Evolutionary conservation across 805 yeast species (phyloP).

Genomic region (Ascoidea tarda): DNA sequence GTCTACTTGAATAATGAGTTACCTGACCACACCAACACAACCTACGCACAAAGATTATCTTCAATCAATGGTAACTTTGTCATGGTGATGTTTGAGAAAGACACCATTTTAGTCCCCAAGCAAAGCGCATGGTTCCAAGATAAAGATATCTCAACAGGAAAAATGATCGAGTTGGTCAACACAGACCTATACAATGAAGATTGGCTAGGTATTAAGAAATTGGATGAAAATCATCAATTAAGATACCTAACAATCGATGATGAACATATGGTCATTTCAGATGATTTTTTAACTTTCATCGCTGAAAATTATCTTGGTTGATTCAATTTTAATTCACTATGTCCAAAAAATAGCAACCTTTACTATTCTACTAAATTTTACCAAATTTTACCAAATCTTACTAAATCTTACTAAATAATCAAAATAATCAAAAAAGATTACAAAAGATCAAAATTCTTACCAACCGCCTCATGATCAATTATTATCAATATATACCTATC

Average conservation of each 20-base stretch:
- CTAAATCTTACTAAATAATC: too few relatives aligned
- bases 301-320: constrained; percentile 27
- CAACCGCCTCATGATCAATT: too few relatives aligned
- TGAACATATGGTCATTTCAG: constrained; percentile 52
- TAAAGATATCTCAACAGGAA: constrained; percentile 28
- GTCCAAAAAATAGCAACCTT: too few relatives aligned
- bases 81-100: constrained; percentile 43
- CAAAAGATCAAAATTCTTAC: too few relatives aligned
- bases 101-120: constrained; percentile 58
- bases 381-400: too few relatives aligned
- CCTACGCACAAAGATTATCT: constrained; percentile 29
- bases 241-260: constrained; percentile 39
- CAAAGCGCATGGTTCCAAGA: constrained; percentile 51
- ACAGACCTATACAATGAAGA: constrained; percentile 39
- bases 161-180: constrained; percentile 29
- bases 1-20: constrained; percentile 59
- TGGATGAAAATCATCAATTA: constrained; percentile 29
- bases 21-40: constrained; percentile 15
- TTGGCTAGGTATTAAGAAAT: constrained; percentile 40
- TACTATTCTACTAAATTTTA: too few relatives aligned
- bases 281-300: constrained; percentile 30
- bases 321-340: too few relatives aligned
- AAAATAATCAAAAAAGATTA: too few relatives aligned
- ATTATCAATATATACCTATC: too few relatives aligned
- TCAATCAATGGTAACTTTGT: constrained; percentile 34